Base-by-base conservation (phyloP, 2,329 filamentous ascomycete genomes). In the Tolypocladium guangdongense region DNA sequence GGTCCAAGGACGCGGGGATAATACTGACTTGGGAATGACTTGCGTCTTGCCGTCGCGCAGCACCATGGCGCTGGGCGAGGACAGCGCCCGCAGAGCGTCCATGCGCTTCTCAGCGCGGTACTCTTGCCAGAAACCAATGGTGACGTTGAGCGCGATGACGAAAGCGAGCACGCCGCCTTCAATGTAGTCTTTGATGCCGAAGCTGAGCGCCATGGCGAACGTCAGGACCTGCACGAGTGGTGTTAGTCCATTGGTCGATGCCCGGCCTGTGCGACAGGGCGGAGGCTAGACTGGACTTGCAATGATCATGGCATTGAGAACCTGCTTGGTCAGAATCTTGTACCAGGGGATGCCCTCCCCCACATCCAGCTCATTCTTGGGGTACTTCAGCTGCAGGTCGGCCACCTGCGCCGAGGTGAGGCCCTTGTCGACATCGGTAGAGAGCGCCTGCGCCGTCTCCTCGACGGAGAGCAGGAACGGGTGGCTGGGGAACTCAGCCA, bases 271-370 rank as follows among this genome's bases (percentile, higher is more conserved):
- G 50, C 54, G 37, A 33, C 32, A 16, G n/a, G 7, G 18, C 27
- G 22, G 11, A 27, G 51, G 24, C n/a, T 37, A 5, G 24, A 3
- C 24, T 7, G 30, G 8, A 71, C 78, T 59, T 69, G 82, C 81
- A 62, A 90, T 69, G 54, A 87, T 86, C 87, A 90, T 89, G 54
- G 87, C 86, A 74, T 90, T 90, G 64, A 83, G 80, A 24, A 89
- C 68, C 66, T 90, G 87, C 61, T 85, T 84, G 54, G 86, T 71
- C 48, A 90, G 71, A 43, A 90, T 88, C 61, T 84, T 90, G 62
- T 83, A 74, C 86, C 83, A 77, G 64, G 78, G 80, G 49, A 90
- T 83, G 32, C 80, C 80, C 32, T 78, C 82, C 22, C 78, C 83
- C 22, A 88, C 80, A 46, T 88, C 81, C 22, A 90, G 75, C 63